Evolutionary conservation across 2,329 filamentous ascomycete species (phyloP), one percentile per base, ranked within the genome.

Genomic region (Fusarium burgessii): DNA sequence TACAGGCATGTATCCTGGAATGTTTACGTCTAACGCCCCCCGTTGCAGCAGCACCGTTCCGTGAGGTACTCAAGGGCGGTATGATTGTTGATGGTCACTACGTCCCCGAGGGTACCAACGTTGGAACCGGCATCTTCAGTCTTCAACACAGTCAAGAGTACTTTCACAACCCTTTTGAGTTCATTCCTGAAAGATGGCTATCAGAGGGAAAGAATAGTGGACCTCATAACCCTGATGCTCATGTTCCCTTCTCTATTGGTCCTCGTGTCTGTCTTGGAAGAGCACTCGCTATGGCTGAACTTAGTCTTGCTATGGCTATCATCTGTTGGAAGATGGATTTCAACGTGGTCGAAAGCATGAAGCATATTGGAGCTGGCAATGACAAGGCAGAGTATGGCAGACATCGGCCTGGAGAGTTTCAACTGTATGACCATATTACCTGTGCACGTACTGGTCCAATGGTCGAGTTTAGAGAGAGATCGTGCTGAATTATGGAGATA

Each of bases 311-410:
- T 12, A 35, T 56, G 41, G 52, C 52, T 14, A 56, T 56, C 29
- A 49, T 56, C 23, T 56, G 52, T 15, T 56, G 52, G 52, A 56
- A 25, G 17, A 25, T 56, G 40, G 52, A 56, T 25, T 56, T 56
- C 41, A 35, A 36, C 18, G 52, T 56, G 15, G 52, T 47, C 12
- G 41, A 56, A 9, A 56, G 52, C 12, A 46, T 56, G 52, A 56
- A 56, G 29, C 13, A 56, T 14, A 47, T 56, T 56, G 52, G 52
- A 25, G 52, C 52, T 25, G 52, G 52, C n/a, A 33, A 47, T n/a
- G 40, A 46, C 20, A 29, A 47, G 18, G 41, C 52, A 17, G 52
- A 35, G 18, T 56, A 56, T 6, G 52, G 52, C 4, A 56, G 52
- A 35, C 52, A 56, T 33, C 6, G 52, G 10, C 52, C 52, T 1